A percentile compares a stretch with the other conserved stretches of the same genome.
These are phyloP conservation scores for Bipolaris oryzae DNA, from an alignment of 2,329 filamentous ascomycete species.

Conservation along the genomic window DNA sequence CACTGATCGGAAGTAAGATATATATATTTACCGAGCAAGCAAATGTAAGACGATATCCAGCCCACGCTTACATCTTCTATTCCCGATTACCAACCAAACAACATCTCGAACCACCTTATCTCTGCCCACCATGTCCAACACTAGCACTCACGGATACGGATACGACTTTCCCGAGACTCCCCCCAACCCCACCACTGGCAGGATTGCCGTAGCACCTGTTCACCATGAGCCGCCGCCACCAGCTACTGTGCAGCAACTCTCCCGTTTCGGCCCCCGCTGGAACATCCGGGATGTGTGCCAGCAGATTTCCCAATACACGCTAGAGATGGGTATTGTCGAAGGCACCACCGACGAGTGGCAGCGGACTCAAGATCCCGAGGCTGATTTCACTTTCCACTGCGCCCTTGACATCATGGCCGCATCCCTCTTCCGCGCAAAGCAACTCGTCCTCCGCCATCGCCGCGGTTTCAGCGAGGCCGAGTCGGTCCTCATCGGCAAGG, in stretches of 20 bases:
- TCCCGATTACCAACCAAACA: not conserved
- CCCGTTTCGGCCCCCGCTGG: not conserved
- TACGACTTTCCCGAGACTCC: not conserved
- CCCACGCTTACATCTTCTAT: not conserved
- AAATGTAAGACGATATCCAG: not conserved
- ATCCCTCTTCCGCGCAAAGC: not conserved
- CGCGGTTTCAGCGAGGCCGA: not conserved
- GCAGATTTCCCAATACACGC: not conserved
- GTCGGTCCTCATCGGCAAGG: not conserved
- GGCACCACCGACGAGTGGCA: not conserved
- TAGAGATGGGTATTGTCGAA: not conserved
- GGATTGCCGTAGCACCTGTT: not conserved
- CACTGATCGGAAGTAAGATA: not conserved
- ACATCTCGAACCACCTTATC: not conserved
- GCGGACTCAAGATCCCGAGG: not conserved
- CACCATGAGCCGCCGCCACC: not conserved
- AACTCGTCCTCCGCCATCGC: not conserved
- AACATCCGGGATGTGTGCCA: not conserved
- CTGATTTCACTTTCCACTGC: not conserved
- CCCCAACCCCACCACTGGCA: not conserved
- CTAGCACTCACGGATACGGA: not conserved
- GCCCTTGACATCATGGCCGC: not conserved
- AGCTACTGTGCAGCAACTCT: not conserved
- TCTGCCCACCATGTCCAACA: not conserved
- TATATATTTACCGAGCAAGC: not conserved